Base-by-base conservation (phyloP, 495 filamentous ascomycete genomes). In the Penicillium macrosclerotiorum region DNA sequence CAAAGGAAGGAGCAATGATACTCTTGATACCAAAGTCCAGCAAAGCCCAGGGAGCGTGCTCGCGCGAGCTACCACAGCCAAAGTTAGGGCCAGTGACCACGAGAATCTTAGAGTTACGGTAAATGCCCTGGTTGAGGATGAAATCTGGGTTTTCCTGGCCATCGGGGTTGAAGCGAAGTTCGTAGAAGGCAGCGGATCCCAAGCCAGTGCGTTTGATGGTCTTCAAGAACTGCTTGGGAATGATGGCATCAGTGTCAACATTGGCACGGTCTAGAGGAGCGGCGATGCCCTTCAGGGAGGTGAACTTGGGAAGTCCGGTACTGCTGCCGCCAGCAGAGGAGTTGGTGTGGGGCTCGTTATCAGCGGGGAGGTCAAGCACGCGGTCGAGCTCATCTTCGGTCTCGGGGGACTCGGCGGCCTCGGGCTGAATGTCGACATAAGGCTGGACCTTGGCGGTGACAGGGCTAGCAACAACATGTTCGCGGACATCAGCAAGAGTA, bases 191-290 rank as follows among this genome's bases (percentile, higher is more conserved):
- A 31, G 91, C 93, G 13, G 75, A 76, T 42, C 90, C 90, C 12
- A 98, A 83, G 42, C 93, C 93, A 4, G 93, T 95, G 31, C 93
- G 88, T 78, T 98, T 97, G 71, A 98, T 98, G 30, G 93, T 98
- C 75, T 98, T 98, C 41, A 98, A 77, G 78, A 97, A 98, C 67
- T 98, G 93, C 65, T 98, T 98, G 48, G 93, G 93, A 46, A 98
- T 98, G 67, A 98, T 98, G 55, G 91, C 92, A 58, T 98, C 93
- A 22, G 93, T 98, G 69, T 98, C 93, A 59, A 96, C 81, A 58
- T 98, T 98, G 50, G 83, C 76, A 43, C 85, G 81, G 48, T 95
- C 87, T 68, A 98, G 72, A 4, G 90, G 89, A 7, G 90, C 93
- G 8, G 89, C 90, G 46, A 94, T 83, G 45, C 93, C 93, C 70